A percentile compares a stretch with the other conserved stretches of the same genome.
phyloP scores from a whole-genome alignment of 2,329 filamentous ascomycete species.

The Talaromyces sp. region DNA sequence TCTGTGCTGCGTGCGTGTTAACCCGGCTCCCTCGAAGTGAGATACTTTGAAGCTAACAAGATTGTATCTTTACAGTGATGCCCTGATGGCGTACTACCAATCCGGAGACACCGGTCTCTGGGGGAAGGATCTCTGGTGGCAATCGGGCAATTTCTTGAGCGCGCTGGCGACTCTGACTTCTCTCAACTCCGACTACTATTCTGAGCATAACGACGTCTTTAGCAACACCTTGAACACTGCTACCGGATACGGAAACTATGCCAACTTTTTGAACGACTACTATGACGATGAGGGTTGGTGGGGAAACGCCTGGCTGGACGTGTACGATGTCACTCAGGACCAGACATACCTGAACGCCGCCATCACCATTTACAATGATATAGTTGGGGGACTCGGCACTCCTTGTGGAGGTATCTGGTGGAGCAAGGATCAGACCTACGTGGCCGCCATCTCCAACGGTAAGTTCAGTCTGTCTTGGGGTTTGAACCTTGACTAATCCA shows the following conservation, averaged over 20 bases:
- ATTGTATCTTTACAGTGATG: neutral
- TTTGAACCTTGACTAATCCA: neutral
- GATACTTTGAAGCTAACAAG: neutral
- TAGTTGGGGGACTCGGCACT: constrained; percentile 7
- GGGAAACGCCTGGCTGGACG: constrained; percentile 12
- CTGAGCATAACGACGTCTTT: constrained; percentile 8
- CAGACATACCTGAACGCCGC: constrained; percentile 5
- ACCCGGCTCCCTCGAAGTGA: neutral
- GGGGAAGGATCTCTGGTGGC: constrained; percentile 11
- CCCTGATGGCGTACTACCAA: constrained; percentile 8
- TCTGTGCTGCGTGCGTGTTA: constrained; percentile 9
- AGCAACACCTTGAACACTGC: constrained; percentile 4
- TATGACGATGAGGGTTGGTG: constrained; percentile 13
- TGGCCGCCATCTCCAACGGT: constrained; percentile 10
- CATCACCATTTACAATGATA: constrained; percentile 10
- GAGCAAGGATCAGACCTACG: constrained; percentile 7
- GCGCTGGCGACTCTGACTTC: constrained; percentile 6
- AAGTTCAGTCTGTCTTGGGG: neutral
- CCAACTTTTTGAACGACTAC: constrained; percentile 8
- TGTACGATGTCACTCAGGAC: constrained; percentile 9
- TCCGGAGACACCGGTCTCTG: constrained; percentile 4
- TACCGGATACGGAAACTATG: constrained; percentile 8
- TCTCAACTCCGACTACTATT: constrained; percentile 8
- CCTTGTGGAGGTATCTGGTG: constrained; percentile 12
- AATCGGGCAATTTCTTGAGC: constrained; percentile 11